These are phyloP conservation scores for Candida sojae DNA, from an alignment of 1,139 yeast species.

Conservation along the genomic window DNA sequence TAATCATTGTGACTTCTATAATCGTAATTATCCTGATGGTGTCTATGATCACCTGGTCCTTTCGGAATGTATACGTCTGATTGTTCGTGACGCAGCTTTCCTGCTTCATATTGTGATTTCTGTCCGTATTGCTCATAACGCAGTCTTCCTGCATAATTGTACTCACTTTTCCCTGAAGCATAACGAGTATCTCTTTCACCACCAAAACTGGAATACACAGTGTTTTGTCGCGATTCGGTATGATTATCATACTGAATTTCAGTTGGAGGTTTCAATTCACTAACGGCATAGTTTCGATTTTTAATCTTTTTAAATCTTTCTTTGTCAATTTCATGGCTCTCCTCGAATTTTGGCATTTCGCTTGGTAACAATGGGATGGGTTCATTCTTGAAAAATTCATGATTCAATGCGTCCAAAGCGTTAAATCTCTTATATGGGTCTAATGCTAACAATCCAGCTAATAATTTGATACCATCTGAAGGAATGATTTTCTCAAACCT, in stretches of 20 bases:
- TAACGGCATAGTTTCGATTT: slow-evolving; percentile 9
- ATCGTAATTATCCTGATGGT: background rate
- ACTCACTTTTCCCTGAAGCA: slow-evolving; percentile 1
- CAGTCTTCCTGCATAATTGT: slow-evolving; percentile 1
- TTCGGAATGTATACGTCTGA: background rate
- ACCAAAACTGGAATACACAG: slow-evolving; percentile 2
- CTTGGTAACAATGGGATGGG: slow-evolving; percentile 62
- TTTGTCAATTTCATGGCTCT: slow-evolving; percentile 86
- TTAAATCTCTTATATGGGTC: slow-evolving; percentile 76
- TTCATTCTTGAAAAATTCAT: slow-evolving; percentile 61
- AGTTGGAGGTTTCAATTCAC: slow-evolving; percentile 7
- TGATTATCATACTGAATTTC: slow-evolving; percentile 7
- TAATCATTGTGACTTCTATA: background rate
- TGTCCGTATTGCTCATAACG: slow-evolving; percentile 1
- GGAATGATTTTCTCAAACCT: slow-evolving; percentile 38
- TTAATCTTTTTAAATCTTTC: slow-evolving; percentile 49
- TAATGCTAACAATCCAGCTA: slow-evolving; percentile 56
- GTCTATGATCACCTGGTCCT: background rate
- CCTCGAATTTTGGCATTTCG: slow-evolving; percentile 72
- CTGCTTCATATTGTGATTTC: background rate
- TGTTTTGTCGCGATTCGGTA: slow-evolving; percentile 4
- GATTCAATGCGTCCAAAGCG: slow-evolving; percentile 75
- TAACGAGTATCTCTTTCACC: background rate
- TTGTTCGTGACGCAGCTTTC: background rate
- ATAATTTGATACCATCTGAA: slow-evolving; percentile 40